These are phyloP conservation scores for Nematocida sp. DNA, from an alignment of 371 early-diverging fungal species.

Conservation along the genomic window DNA sequence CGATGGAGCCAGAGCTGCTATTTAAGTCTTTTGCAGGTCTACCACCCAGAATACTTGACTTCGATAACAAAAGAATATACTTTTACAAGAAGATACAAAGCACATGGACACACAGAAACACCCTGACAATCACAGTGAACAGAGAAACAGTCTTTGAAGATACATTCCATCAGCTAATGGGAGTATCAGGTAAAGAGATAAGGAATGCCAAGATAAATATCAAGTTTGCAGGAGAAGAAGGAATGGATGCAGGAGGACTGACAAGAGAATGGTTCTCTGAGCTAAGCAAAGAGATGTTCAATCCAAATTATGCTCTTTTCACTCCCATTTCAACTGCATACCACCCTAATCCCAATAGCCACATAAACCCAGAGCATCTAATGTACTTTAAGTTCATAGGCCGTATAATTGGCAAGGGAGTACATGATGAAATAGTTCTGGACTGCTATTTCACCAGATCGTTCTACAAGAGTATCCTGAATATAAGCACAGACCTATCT, in stretches of 20 bases:
- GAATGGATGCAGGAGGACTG: constrained; percentile 93
- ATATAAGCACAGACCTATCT: constrained; percentile 76
- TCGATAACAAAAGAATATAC: constrained; percentile 50
- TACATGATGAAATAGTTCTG: constrained; percentile 81
- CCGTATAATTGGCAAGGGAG: constrained; percentile 91
- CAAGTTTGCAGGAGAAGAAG: constrained; percentile 87
- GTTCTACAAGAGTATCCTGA: constrained; percentile 90
- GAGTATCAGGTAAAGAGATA: constrained; percentile 33
- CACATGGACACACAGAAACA: background rate
- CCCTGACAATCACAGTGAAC: constrained; percentile 18
- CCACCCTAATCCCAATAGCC: constrained; percentile 85
- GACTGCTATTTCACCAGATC: constrained; percentile 91
- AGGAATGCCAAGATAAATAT: constrained; percentile 73
- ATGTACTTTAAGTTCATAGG: constrained; percentile 93
- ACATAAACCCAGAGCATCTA: constrained; percentile 86
- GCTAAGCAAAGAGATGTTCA: constrained; percentile 88
- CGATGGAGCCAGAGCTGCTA: constrained; percentile 40
- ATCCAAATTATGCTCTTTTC: constrained; percentile 93
- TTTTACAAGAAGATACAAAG: constrained; percentile 41
- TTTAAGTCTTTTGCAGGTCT: constrained; percentile 42
- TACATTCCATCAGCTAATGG: constrained; percentile 56
- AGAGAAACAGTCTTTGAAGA: constrained; percentile 47
- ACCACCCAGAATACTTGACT: constrained; percentile 35
- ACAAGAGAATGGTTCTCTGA: constrained; percentile 95
- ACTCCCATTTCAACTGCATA: constrained; percentile 86